Evolutionary conservation across 495 filamentous ascomycete genomes (phyloP).

Genomic region (Hamigera avellanea): DNA sequence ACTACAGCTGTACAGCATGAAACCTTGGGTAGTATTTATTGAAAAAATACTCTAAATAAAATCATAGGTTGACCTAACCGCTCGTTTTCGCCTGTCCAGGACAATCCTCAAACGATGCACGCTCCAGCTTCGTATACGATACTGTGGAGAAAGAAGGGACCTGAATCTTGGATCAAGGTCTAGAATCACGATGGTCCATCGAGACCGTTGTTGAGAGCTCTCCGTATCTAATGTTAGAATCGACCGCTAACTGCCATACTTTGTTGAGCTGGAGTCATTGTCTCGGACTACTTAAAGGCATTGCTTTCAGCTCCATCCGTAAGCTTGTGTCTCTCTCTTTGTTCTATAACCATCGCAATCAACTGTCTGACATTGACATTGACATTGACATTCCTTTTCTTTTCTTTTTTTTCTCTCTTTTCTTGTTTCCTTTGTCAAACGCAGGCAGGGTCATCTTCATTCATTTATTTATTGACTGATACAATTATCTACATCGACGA

Average conservation of each 20-base stretch:
- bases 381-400: conserved; percentile 6
- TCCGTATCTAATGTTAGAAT: too few species aligned
- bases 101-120: not conserved
- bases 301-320: not conserved
- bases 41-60: too few species aligned
- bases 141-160: too few species aligned
- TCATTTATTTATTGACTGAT: not conserved
- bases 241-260: not conserved
- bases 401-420: conserved; percentile 3
- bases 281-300: not conserved
- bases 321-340: conserved; percentile 4
- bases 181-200: too few species aligned
- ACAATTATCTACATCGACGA: not conserved
- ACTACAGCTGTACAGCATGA: not conserved
- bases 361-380: not conserved
- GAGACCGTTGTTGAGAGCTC: too few species aligned
- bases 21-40: too few species aligned
- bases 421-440: not conserved
- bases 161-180: not conserved
- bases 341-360: conserved; percentile 6
- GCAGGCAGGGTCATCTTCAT: too few species aligned
- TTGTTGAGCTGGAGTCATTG: not conserved
- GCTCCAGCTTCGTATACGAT: not conserved
- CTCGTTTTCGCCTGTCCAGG: not conserved
- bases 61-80: not conserved